Evolutionary conservation across 2,329 filamentous ascomycete species (phyloP), one percentile per base, ranked within the genome.

Genomic region (Arthroderma uncinatum): DNA sequence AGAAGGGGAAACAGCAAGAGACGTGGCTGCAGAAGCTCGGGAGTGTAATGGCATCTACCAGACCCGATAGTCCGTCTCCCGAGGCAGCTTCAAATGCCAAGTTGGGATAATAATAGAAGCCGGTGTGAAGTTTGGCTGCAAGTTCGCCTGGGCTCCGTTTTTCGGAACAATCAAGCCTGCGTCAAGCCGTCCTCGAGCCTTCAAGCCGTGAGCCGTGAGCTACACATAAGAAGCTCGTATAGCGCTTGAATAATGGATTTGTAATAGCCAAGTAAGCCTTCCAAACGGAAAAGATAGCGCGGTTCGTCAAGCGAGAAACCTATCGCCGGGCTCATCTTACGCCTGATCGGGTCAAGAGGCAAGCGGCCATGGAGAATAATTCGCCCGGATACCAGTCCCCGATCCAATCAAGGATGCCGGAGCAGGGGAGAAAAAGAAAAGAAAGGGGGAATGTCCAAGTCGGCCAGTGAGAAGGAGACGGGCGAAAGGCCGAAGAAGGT

Each of bases 221-320:
- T 19, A 14, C 2, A 30, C 10, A 28, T 6, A 6, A 48, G 23
- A 8, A 44, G 40, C n/a, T 48, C 44, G 44, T 48, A 48, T 48
- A 25, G 25, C 23, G 44, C 44, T 48, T 48, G 44, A 48, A 48
- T 48, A 48, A 48, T 48, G 21, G 12, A 48, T 48, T 48, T 23
- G 44, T 48, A 25, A 48, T 19, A 28, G n/a, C n/a, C n/a, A n/a
- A n/a, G n/a, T n/a, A n/a, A n/a, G n/a, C n/a, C n/a, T n/a, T n/a
- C n/a, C n/a, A n/a, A n/a, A n/a, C n/a, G n/a, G n/a, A n/a, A n/a
- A n/a, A n/a, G n/a, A n/a, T n/a, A n/a, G n/a, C n/a, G n/a, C n/a
- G n/a, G n/a, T n/a, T n/a, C n/a, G n/a, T n/a, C n/a, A n/a, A n/a
- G n/a, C n/a, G n/a, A n/a, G n/a, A n/a, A n/a, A n/a, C n/a, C n/a